Conservation (phyloP, 139 green algal genomes). For the Chlamydomonas applanata region DNA sequence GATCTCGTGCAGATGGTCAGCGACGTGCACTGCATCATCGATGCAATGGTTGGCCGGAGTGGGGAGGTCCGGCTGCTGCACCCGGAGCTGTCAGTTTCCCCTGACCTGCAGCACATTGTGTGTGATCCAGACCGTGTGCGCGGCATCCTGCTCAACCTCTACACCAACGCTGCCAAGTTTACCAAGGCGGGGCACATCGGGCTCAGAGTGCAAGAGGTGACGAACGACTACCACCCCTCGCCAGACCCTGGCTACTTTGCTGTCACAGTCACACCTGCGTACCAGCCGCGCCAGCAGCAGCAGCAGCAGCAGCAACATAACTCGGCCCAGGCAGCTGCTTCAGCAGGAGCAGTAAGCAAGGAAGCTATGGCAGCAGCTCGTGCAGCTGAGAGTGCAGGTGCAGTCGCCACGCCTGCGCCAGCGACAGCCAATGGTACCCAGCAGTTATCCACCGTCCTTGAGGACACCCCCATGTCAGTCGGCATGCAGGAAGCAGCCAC, state of each 20-base stretch:
- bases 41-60: slow-evolving; percentile 68
- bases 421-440: not conserved
- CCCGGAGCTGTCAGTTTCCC: not conserved
- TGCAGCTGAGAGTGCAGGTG: too few relatives aligned
- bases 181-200: slow-evolving; percentile 68
- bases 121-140: slow-evolving; percentile 66
- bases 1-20: slow-evolving; percentile 56
- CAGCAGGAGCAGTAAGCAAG: not conserved
- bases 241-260: slow-evolving; percentile 12
- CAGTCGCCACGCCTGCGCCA: too few relatives aligned
- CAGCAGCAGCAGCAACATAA: slow-evolving; percentile 11
- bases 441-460: not conserved
- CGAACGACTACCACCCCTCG: slow-evolving; percentile 6
- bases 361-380: not conserved
- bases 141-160: slow-evolving; percentile 85
- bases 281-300: slow-evolving; percentile 14
- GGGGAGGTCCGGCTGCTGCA: slow-evolving; percentile 23
- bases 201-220: slow-evolving; percentile 34
- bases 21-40: slow-evolving; percentile 83
- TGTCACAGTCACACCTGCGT: slow-evolving; percentile 30
- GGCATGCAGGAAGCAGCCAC: too few relatives aligned
- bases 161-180: slow-evolving; percentile 86
- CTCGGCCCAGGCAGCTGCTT: not conserved
- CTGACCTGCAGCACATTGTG: slow-evolving; percentile 14
- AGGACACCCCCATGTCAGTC: too few relatives aligned